A percentile compares a stretch with the other conserved stretches of the same genome.
Conservation (phyloP, 2,329 filamentous ascomycete species). For the Verruconis gallopava region DNA sequence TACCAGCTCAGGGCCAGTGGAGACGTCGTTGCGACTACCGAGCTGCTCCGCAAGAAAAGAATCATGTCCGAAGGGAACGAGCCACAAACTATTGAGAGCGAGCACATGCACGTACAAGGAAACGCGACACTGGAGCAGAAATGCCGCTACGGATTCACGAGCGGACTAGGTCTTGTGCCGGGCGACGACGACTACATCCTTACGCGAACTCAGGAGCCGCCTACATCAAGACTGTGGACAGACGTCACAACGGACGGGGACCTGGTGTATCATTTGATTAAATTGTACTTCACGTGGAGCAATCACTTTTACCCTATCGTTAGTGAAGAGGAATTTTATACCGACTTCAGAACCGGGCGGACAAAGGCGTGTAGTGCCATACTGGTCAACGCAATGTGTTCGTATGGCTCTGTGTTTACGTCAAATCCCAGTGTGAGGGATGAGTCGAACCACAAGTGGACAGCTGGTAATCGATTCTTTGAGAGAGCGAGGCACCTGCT, state of each 20-base stretch:
- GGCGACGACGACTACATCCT: slow-evolving; percentile 13
- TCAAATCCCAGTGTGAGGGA: slow-evolving; percentile 49
- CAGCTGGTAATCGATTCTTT: slow-evolving; percentile 64
- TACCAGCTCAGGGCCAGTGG: slow-evolving; percentile 30
- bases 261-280: slow-evolving; percentile 50
- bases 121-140: slow-evolving; percentile 20
- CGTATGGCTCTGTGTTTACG: slow-evolving; percentile 56
- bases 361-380: slow-evolving; percentile 55
- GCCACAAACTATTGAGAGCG: slow-evolving; percentile 25
- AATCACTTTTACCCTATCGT: slow-evolving; percentile 63
- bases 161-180: slow-evolving; percentile 23
- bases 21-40: slow-evolving; percentile 27
- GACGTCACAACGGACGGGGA: slow-evolving; percentile 42
- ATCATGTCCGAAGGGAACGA: slow-evolving; percentile 9
- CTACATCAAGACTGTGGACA: slow-evolving; percentile 40
- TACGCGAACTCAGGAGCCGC: slow-evolving; percentile 11
- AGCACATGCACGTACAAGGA: slow-evolving; percentile 25
- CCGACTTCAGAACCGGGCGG: slow-evolving; percentile 49
- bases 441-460: slow-evolving; percentile 48
- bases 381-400: slow-evolving; percentile 51
- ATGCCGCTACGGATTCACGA: slow-evolving; percentile 11
- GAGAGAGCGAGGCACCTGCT: slow-evolving; percentile 52
- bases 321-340: slow-evolving; percentile 57
- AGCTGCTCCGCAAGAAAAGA: slow-evolving; percentile 24
- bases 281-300: slow-evolving; percentile 56